A percentile compares a stretch with the other conserved stretches of the same genome.
Evolutionary conservation across 169 alveolate genomes (phyloP).

Genomic region (Plasmodium falciparum): DNA sequence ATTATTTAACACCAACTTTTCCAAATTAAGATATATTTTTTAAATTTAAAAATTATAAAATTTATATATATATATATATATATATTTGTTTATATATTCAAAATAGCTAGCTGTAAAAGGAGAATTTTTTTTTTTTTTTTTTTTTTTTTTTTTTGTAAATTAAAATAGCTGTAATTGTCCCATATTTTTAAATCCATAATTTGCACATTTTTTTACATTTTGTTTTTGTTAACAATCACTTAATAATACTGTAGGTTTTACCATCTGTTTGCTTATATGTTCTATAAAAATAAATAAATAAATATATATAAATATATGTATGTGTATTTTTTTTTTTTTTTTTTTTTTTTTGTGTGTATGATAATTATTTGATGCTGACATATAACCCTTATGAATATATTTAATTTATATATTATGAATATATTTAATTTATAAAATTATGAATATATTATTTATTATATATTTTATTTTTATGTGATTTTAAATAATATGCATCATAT

Average conservation of each 20-base stretch:
- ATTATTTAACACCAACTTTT: conserved; percentile 47
- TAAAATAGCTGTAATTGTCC: background rate
- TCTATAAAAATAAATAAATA: conserved; percentile 18
- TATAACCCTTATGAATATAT: too few relatives aligned
- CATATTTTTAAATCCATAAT: too few relatives aligned
- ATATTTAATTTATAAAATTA: too few relatives aligned
- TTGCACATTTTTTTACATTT: too few relatives aligned
- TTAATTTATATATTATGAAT: too few relatives aligned
- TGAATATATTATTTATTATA: too few relatives aligned
- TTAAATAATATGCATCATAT: too few relatives aligned
- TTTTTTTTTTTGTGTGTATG: background rate
- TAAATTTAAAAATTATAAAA: too few relatives aligned
- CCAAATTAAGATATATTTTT: conserved; percentile 21
- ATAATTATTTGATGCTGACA: background rate
- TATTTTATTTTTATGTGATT: too few relatives aligned
- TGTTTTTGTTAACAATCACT: conserved; percentile 25
- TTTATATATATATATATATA: too few relatives aligned
- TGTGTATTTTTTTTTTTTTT: background rate
- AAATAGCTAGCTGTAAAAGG: background rate
- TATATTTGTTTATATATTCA: background rate
- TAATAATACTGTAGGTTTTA: conserved; percentile 46
- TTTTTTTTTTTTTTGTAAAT: background rate
- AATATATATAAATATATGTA: background rate
- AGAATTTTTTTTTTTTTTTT: background rate
- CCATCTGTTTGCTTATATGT: conserved; percentile 64